Percentiles rank a stretch among this genome's conserved stretches.
Evolutionary conservation across 768 basidiomycete species (phyloP).

Genomic region (Tricholoma bakamatsutake): DNA sequence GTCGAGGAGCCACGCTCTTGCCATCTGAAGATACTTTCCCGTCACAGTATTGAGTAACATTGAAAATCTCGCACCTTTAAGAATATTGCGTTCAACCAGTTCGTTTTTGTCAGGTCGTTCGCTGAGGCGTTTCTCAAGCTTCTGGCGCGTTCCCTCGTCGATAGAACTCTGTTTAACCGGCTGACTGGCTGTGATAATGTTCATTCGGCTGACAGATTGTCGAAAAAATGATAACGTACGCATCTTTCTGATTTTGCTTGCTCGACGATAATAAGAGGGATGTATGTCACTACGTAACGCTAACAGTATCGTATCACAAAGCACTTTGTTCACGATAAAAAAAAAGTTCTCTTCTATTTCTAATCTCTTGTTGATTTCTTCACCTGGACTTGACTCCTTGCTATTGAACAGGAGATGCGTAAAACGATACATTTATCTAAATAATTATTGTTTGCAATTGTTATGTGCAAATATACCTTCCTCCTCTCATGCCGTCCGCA

Average conservation of each 20-base stretch:
- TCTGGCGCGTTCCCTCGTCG: slow-evolving; percentile 23
- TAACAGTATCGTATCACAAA: too few relatives aligned
- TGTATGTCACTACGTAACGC: background rate
- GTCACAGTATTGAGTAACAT: background rate
- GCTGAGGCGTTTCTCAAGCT: slow-evolving; percentile 49
- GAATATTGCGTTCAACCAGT: slow-evolving; percentile 62
- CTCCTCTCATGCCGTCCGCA: slow-evolving; percentile 35
- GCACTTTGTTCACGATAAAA: too few relatives aligned
- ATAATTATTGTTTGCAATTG: background rate
- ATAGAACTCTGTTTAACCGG: slow-evolving; percentile 14
- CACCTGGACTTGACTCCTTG: too few relatives aligned
- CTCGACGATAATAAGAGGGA: background rate
- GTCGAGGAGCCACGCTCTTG: slow-evolving; percentile 50
- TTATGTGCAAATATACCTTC: background rate
- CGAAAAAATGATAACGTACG: background rate
- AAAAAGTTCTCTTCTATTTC: background rate
- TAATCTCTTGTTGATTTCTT: too few relatives aligned
- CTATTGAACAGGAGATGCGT: too few relatives aligned
- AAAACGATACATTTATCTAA: too few relatives aligned
- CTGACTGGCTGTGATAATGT: background rate
- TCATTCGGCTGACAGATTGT: background rate
- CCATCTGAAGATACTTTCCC: slow-evolving; percentile 39
- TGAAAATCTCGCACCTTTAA: slow-evolving; percentile 42
- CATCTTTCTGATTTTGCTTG: background rate
- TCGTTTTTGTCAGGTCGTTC: slow-evolving; percentile 54